Evolutionary conservation across 306 rosid species (phyloP).

Genomic region (Lathyrus aphaca): DNA sequence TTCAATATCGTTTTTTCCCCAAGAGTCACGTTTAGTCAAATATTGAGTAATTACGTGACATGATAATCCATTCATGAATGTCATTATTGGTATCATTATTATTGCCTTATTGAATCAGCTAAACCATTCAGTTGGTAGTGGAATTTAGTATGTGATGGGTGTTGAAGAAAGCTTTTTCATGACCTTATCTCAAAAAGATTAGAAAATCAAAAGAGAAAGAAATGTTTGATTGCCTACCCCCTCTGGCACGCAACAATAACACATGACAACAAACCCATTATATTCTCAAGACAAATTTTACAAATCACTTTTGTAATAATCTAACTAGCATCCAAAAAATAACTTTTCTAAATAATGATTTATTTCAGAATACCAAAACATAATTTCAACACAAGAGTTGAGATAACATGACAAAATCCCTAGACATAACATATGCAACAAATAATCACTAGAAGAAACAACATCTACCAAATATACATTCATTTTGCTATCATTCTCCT

Average conservation of each 20-base stretch:
- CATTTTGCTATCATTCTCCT: slow-evolving; percentile 14
- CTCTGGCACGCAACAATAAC: slow-evolving; percentile 9
- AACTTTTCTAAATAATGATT: slow-evolving; percentile 14
- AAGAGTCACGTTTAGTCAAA: no score
- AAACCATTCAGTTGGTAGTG: background rate
- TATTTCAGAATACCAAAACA: slow-evolving; percentile 27
- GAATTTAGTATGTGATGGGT: background rate
- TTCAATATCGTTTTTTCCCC: no score
- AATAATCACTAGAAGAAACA: slow-evolving; percentile 26
- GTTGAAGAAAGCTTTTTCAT: background rate
- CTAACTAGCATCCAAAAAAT: no score
- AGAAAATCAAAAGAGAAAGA: slow-evolving; percentile 24
- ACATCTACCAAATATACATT: slow-evolving; percentile 43
- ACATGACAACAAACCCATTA: no score
- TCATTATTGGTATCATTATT: background rate
- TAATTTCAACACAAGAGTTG: slow-evolving; percentile 1
- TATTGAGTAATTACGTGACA: background rate
- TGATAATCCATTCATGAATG: no score
- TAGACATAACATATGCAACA: slow-evolving; percentile 27
- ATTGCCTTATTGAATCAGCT: background rate
- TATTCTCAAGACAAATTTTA: no score
- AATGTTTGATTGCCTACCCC: slow-evolving; percentile 20
- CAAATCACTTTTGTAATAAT: no score
- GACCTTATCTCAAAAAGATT: slow-evolving; percentile 27
- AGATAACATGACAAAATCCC: background rate